Conservation (phyloP, 192 early-diverging fungal species). For the Phycomyces nitens region DNA sequence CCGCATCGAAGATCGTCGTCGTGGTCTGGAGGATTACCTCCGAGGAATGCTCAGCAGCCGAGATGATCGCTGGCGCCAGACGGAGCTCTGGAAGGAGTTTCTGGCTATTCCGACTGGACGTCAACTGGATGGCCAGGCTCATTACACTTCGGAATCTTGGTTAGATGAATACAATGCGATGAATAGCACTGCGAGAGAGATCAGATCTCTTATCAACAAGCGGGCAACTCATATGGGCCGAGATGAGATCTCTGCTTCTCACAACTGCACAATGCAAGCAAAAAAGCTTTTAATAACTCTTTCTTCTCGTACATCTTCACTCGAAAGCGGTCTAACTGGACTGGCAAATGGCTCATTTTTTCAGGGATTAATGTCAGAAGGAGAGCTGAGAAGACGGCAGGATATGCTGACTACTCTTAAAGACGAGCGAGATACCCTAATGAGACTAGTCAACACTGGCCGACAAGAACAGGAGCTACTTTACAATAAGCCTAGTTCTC, state of each 20-base stretch:
- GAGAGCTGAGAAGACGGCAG: slow-evolving; percentile 72
- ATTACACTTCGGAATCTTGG: slow-evolving; percentile 75
- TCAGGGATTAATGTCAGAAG: slow-evolving; percentile 55
- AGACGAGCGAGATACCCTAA: slow-evolving; percentile 66
- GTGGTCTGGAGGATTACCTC: slow-evolving; percentile 77
- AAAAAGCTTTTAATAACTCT: slow-evolving; percentile 60
- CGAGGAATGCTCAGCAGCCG: slow-evolving; percentile 62
- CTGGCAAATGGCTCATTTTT: slow-evolving; percentile 44
- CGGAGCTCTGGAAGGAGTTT: slow-evolving; percentile 72
- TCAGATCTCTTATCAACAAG: slow-evolving; percentile 67
- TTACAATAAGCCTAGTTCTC: slow-evolving; percentile 10
- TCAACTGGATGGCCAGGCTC: slow-evolving; percentile 36
- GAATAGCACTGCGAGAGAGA: slow-evolving; percentile 61
- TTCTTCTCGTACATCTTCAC: slow-evolving; percentile 42
- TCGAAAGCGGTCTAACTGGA: slow-evolving; percentile 52
- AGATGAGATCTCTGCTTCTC: slow-evolving; percentile 73
- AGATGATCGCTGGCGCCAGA: slow-evolving; percentile 76
- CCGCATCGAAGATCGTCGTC: slow-evolving; percentile 68
- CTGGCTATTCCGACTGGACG: slow-evolving; percentile 60
- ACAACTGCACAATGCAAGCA: slow-evolving; percentile 75
- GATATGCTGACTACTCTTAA: slow-evolving; percentile 72
- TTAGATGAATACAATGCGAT: slow-evolving; percentile 68
- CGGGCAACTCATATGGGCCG: slow-evolving; percentile 70
- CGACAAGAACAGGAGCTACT: slow-evolving; percentile 45
- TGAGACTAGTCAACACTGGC: slow-evolving; percentile 52